Evolutionary conservation across 345 rosid genomes (phyloP), one percentile per base, ranked within the genome.

Genomic region (Populus pruinosa): DNA sequence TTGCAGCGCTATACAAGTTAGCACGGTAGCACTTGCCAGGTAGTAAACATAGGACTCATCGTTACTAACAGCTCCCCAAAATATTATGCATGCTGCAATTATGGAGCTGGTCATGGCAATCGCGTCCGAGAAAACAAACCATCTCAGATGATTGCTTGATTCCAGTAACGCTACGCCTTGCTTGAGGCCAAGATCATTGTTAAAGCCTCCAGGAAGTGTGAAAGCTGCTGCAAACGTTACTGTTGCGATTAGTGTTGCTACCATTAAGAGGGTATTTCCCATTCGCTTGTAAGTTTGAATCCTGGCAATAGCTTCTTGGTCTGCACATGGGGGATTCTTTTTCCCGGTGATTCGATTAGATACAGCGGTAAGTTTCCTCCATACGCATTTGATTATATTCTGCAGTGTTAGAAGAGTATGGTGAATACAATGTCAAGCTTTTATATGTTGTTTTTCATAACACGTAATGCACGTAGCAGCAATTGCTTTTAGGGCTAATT

Each of bases 81-180:
- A 67, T 35, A 35, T 33, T 21, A 67, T 9, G 71, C 71, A 67
- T 2, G 71, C 71, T 67, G 71, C 49, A 21, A n/a, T n/a, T 67
- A 67, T 20, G 23, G 71, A 67, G 71, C 71, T 31, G 23, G 44
- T 38, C 71, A 67, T 67, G 71, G 71, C 71, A 67, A 67, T 67
- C 6, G 43, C 38, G 44, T 67, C 71, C 6, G 71, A 5, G 44
- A 35, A 35, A 67, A 67, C 21, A 12, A 67, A 67, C 39, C 39
- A 67, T 67, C 14, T 67, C 47, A 67, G 21, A 21, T 17, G 25
- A 21, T 0, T 14, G 44, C 71, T 67, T 38, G 44, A 67, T 3
- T 67, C 43, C 14, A 67, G 71, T 2, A 67, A 20, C 2, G 71
- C 71, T 11, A 31, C 18, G 44, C 71, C 71, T 67, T 67, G 70